Conservation (phyloP, 805 yeast genomes). For the Sugiyamaella chiloensis region DNA sequence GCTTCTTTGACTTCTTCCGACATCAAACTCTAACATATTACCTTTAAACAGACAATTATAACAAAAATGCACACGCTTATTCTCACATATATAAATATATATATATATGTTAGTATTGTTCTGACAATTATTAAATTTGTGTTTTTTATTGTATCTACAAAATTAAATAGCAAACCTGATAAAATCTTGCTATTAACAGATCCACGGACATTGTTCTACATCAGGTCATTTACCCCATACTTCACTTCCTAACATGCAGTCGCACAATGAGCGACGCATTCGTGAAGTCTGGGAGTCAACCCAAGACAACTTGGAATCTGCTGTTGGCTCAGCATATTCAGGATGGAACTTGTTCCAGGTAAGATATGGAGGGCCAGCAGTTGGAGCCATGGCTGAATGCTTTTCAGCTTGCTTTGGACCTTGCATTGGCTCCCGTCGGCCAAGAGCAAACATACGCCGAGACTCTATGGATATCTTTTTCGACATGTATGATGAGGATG, state of each 20-base stretch:
- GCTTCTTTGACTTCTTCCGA: neutral
- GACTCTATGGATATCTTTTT: conserved; percentile 26
- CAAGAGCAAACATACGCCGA: conserved; percentile 18
- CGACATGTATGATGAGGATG: conserved; percentile 30
- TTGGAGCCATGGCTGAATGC: conserved; percentile 5
- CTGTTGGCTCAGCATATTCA: conserved; percentile 25
- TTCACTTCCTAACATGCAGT: conserved; percentile 11
- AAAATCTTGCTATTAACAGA: too few species aligned
- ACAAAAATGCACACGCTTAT: too few species aligned
- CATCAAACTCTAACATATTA: too few species aligned
- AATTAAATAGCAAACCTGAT: too few species aligned
- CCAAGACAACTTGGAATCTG: conserved; percentile 28
- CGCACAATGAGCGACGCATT: conserved; percentile 18
- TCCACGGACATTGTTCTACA: neutral
- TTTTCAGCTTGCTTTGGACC: conserved; percentile 14
- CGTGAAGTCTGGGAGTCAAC: conserved; percentile 26
- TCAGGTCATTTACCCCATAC: neutral
- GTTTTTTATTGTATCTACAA: too few species aligned
- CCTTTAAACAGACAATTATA: too few species aligned
- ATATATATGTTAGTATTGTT: neutral
- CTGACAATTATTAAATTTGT: too few species aligned
- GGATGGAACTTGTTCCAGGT: conserved; percentile 19
- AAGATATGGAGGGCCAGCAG: conserved; percentile 19
- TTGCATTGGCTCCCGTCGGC: conserved; percentile 12
- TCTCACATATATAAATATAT: neutral